Evolutionary conservation across 331 rosid species (phyloP), one percentile per base, ranked within the genome.

Genomic region (Cydonia oblonga): DNA sequence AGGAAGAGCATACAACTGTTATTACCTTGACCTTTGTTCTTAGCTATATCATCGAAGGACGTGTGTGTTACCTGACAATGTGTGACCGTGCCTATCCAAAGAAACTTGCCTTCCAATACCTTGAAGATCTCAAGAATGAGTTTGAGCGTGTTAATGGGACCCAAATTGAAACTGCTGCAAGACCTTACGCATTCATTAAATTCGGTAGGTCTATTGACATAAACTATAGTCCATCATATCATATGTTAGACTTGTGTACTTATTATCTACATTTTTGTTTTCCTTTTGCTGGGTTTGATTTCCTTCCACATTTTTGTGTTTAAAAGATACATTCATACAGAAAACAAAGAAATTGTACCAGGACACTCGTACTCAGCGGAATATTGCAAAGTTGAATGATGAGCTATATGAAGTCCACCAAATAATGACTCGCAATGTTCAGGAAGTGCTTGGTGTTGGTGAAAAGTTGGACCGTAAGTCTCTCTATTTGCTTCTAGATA

Each of bases 371-470:
- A 91, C 97, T 51, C 99, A 91, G 81, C 91, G 99, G 68, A 95
- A 95, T 85, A 90, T 95, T 87, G 85, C 97, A n/a, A 95, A 95
- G 81, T 84, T 95, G 87, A 95, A 95, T 75, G 99, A 95, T 82
- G 99, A 95, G 78, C 96, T 95, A 25, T 95, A 91, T 71, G 99
- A 95, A 86, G 99, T 95, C 79, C 99, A 95, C 82, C 99, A 91
- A 82, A 89, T 95, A 75, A 91, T 95, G 97, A 95, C 99, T 60
- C 96, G 99, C 20, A 95, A 95, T 84, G 99, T 95, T 82, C 99
- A 91, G 85, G 99, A 95, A 81, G 99, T 95, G 81, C 96, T 95
- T 75, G 99, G 99, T 76, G 99, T 95, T 71, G 99, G 99, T 61
- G 97, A 95, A 87, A 96, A 91, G 84, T 87, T 95, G 90, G 97